Evolutionary conservation across 768 basidiomycete genomes (phyloP), one percentile per base, ranked within the genome.

Genomic region (Hericium erinaceus): DNA sequence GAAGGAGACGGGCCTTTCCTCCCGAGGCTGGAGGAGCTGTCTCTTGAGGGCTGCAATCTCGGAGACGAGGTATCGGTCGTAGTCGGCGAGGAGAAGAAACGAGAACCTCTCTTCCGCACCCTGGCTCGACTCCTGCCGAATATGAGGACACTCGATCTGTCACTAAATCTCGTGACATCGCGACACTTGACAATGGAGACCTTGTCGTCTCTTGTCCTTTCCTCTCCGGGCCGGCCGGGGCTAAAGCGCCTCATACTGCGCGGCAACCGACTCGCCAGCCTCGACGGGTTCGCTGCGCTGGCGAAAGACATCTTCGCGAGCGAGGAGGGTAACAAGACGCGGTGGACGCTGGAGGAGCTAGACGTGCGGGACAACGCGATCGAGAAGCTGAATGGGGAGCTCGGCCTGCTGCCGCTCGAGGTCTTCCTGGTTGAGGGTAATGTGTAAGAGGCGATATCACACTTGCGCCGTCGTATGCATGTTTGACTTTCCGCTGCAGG

Each of bases 391-490:
- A 83, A 82, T 0, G 71, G 87, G 7, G 83, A 85, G 66, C 69
- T 92, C 50, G 90, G 91, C 26, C 67, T 90, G 58, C 67, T 92
- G 54, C 85, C 89, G 15, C 68, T 92, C 64, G 90, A 92, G 53
- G 84, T 90, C 8, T 82, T 93, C 58, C 70, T 91, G 63, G 90
- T 93, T 39, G 91, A 92, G 64, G 89, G 90, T 16, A 93, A 93
- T 70, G 72, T 77, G 89, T 91, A 67, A 75, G 87, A 80, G 7
- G 4, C 33, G 2, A 15, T 26, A n/a, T 7, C 48, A 50, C 1
- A 11, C 16, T n/a, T 39, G 22, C 48, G 24, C 28, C 13, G 54
- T 33, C 52, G 26, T 48, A 10, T 57, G 16, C 48, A 39, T 46
- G 38, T 38, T 9, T 60, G 48, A 48, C 39, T 38, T 52, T 41